These are phyloP conservation scores for Ganoderma multipileum DNA, from an alignment of 1,284 basidiomycete genomes.

Conservation along the genomic window DNA sequence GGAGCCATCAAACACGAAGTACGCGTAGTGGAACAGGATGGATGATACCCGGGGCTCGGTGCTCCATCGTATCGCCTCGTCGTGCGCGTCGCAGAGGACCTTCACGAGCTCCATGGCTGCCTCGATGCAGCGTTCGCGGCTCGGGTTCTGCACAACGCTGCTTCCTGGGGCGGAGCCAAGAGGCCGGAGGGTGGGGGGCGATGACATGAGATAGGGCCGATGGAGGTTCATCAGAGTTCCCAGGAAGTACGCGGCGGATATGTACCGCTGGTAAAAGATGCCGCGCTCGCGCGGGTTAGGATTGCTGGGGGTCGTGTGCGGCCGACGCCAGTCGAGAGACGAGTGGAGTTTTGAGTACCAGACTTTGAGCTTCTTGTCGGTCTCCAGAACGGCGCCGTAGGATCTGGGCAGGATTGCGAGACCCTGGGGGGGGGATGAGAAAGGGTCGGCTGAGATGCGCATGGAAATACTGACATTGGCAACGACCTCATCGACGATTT, in stretches of 20 bases:
- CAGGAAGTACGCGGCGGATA: constrained; percentile 37
- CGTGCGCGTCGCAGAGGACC: constrained; percentile 34
- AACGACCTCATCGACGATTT: constrained; percentile 50
- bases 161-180: constrained; percentile 11
- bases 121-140: constrained; percentile 38
- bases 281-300: constrained; percentile 27
- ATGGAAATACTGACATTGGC: constrained; percentile 42
- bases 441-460: background rate
- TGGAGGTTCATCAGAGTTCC: constrained; percentile 40
- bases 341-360: constrained; percentile 51
- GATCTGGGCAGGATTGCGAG: constrained; percentile 45
- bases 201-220: constrained; percentile 36
- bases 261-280: constrained; percentile 32
- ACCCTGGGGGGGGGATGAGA: constrained; percentile 40
- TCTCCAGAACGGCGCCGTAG: constrained; percentile 45
- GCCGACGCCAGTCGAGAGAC: constrained; percentile 32
- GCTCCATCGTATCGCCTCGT: constrained; percentile 21
- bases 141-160: constrained; percentile 32
- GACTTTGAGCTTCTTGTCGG: constrained; percentile 49
- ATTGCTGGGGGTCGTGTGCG: constrained; percentile 11
- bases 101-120: constrained; percentile 37
- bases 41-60: constrained; percentile 18
- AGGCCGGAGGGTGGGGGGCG: constrained; percentile 33
- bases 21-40: constrained; percentile 34
- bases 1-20: constrained; percentile 43